Conservation (phyloP, 2,329 filamentous ascomycete species). For the Neoarthrinium moseri region DNA sequence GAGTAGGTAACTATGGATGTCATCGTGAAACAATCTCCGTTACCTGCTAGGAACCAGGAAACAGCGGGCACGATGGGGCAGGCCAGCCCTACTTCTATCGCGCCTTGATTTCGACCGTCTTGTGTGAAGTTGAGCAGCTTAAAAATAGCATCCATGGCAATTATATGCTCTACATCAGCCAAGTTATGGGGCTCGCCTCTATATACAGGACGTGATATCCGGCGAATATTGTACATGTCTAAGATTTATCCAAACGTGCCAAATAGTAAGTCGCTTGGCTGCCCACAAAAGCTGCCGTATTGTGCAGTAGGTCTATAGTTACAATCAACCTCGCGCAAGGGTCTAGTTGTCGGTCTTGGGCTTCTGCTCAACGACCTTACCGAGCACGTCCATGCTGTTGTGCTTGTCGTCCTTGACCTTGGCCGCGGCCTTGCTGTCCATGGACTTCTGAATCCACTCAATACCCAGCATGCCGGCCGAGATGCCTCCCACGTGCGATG, state of each 20-base stretch:
- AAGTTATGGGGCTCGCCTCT: neutral
- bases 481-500: slow-evolving; percentile 54
- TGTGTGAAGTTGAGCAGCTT: too few species aligned
- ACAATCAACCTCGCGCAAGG: neutral
- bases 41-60: too few species aligned
- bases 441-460: slow-evolving; percentile 30
- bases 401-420: slow-evolving; percentile 21
- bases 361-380: slow-evolving; percentile 11
- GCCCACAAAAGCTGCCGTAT: too few species aligned
- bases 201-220: neutral
- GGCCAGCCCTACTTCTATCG: too few species aligned
- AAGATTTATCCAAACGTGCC: too few species aligned
- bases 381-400: slow-evolving; percentile 18
- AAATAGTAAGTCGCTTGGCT: too few species aligned
- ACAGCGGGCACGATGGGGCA: too few species aligned
- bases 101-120: too few species aligned
- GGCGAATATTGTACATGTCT: too few species aligned
- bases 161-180: neutral
- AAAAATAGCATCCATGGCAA: too few species aligned
- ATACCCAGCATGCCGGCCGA: slow-evolving; percentile 42
- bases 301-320: neutral
- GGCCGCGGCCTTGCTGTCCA: slow-evolving; percentile 21
- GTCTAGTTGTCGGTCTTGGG: neutral
- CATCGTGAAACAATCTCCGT: too few species aligned
- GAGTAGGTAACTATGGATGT: too few species aligned